Conservation (phyloP, 2,329 filamentous ascomycete species). For the Ceratocystis lukuohia region DNA sequence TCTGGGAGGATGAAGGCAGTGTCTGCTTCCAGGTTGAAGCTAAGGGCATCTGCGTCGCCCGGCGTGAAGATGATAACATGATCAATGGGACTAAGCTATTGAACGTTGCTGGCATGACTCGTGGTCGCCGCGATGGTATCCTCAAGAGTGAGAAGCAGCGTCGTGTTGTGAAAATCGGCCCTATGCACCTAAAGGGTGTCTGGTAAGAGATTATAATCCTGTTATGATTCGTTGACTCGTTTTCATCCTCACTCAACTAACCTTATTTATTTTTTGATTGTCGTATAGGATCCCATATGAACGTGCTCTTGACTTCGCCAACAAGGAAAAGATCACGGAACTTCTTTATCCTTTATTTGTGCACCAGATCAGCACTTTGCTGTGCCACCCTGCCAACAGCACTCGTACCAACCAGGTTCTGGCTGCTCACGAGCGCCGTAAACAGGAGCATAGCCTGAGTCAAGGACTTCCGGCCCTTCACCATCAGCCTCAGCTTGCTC, state of each 20-base stretch:
- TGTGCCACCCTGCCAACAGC: slow-evolving; percentile 89
- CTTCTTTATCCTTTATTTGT: slow-evolving; percentile 90
- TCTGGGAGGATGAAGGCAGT: slow-evolving; percentile 98
- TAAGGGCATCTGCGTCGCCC: slow-evolving; percentile 85
- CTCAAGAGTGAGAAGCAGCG: slow-evolving; percentile 94
- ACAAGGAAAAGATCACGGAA: slow-evolving; percentile 99
- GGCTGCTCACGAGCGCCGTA: slow-evolving; percentile 67
- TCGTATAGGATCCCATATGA: slow-evolving; percentile 81
- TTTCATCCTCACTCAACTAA: slow-evolving; percentile 19
- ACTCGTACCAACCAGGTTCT: slow-evolving; percentile 72
- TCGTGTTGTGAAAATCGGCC: slow-evolving; percentile 96
- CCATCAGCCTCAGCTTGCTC: slow-evolving; percentile 43
- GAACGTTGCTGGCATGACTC: slow-evolving; percentile 96
- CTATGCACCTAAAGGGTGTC: slow-evolving; percentile 96
- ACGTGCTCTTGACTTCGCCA: slow-evolving; percentile 92
- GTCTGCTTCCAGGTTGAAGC: slow-evolving; percentile 97
- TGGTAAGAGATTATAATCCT: slow-evolving; percentile 51
- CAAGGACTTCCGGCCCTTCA: slow-evolving; percentile 53
- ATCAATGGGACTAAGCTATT: slow-evolving; percentile 96
- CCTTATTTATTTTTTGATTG: neutral
- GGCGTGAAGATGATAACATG: slow-evolving; percentile 96
- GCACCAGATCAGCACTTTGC: slow-evolving; percentile 83
- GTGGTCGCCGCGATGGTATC: slow-evolving; percentile 87
- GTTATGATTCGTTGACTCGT: neutral
- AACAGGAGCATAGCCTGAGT: slow-evolving; percentile 51